phyloP scores from a whole-genome alignment of 176 grass and related monocot genomes.

The Ampelocalamus luodianensis region DNA sequence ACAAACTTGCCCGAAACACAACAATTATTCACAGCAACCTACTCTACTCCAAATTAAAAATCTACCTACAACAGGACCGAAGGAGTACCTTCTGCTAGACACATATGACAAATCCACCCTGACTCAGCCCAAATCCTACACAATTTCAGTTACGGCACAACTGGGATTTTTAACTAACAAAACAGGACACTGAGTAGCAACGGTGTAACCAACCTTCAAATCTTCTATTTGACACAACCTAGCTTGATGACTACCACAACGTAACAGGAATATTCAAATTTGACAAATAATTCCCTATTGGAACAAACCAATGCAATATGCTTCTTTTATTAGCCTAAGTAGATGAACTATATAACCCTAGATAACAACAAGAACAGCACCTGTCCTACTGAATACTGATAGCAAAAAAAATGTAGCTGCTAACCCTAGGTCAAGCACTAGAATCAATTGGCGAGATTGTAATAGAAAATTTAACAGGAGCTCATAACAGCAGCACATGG shows the following conservation, averaged over 20 bases:
- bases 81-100: no score
- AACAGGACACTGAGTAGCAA: no score
- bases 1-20: constrained; percentile 13
- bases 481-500: constrained; percentile 9
- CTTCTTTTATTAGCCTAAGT: constrained; percentile 1
- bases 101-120: background rate
- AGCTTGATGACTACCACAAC: background rate
- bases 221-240: background rate
- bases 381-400: background rate
- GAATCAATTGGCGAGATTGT: background rate
- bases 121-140: constrained; percentile 20
- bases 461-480: background rate
- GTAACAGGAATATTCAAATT: background rate
- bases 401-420: constrained; percentile 1
- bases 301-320: background rate
- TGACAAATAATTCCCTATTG: background rate
- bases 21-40: no score
- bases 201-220: no score
- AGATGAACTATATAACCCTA: background rate
- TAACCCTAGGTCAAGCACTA: constrained; percentile 23
- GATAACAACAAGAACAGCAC: background rate
- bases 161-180: no score
- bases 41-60: no score
- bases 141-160: background rate
- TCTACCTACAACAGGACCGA: no score